These are phyloP conservation scores for Agaricales sp. DNA, from an alignment of 1,284 basidiomycete genomes.

Conservation along the genomic window DNA sequence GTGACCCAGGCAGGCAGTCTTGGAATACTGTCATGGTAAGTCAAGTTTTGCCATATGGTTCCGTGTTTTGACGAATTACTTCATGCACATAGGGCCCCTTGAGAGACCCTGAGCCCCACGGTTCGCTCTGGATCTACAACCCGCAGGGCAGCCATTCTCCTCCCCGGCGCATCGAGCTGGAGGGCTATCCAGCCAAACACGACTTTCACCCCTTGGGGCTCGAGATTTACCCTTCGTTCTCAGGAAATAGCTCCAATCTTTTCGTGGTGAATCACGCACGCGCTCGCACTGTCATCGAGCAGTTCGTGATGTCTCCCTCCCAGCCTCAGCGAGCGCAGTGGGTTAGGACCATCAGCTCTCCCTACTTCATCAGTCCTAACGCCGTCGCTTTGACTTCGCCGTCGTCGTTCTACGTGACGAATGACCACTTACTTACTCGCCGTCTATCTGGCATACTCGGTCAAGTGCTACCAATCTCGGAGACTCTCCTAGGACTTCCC, in stretches of 20 bases:
- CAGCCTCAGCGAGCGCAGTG: slow-evolving; percentile 31
- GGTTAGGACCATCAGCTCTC: slow-evolving; percentile 46
- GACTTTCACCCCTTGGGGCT: slow-evolving; percentile 54
- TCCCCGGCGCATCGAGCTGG: slow-evolving; percentile 20
- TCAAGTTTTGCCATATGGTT: background rate
- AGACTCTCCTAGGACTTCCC: slow-evolving; percentile 46
- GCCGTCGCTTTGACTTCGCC: slow-evolving; percentile 50
- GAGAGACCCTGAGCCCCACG: slow-evolving; percentile 27
- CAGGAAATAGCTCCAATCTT: slow-evolving; percentile 37
- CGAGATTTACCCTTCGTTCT: slow-evolving; percentile 35
- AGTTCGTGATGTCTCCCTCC: slow-evolving; percentile 42
- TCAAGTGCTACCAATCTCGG: slow-evolving; percentile 36
- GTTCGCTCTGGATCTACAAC: slow-evolving; percentile 28
- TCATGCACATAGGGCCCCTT: slow-evolving; percentile 28
- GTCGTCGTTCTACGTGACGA: slow-evolving; percentile 54
- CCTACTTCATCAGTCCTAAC: slow-evolving; percentile 52
- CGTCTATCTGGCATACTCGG: slow-evolving; percentile 42
- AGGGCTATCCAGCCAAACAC: slow-evolving; percentile 31
- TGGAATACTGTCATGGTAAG: slow-evolving; percentile 30
- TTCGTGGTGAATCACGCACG: slow-evolving; percentile 60
- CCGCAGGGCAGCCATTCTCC: slow-evolving; percentile 6
- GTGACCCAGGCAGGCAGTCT: slow-evolving; percentile 23
- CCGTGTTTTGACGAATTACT: slow-evolving; percentile 19
- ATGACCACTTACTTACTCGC: slow-evolving; percentile 61
- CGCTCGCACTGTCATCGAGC: slow-evolving; percentile 46